These are phyloP conservation scores for Thinopyrum elongatum DNA, from an alignment of 176 grass and related monocot genomes.

Conservation along the genomic window DNA sequence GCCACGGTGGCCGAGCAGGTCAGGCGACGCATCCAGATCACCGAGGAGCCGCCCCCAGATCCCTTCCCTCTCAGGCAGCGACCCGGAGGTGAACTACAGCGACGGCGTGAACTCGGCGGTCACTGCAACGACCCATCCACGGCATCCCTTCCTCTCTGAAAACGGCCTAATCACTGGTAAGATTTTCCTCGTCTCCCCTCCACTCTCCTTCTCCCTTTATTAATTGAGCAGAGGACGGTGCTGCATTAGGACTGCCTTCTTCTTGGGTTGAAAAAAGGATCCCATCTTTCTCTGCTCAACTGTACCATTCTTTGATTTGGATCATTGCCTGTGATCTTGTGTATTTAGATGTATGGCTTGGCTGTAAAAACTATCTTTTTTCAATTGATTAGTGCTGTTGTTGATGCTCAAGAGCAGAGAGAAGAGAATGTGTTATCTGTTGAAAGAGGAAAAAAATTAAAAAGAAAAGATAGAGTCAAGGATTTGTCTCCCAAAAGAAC, in stretches of 20 bases:
- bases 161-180: too few species aligned
- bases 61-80: too few species aligned
- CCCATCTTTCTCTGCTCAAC: background rate
- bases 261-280: background rate
- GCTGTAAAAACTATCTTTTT: slow-evolving; percentile 36
- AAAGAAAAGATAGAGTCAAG: background rate
- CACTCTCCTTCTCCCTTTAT: too few species aligned
- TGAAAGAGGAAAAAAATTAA: background rate
- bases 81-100: too few species aligned
- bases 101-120: too few species aligned
- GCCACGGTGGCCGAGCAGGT: too few species aligned
- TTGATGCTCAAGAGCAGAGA: background rate
- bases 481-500: background rate
- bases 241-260: background rate
- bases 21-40: too few species aligned
- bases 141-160: too few species aligned
- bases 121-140: too few species aligned
- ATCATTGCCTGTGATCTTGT: background rate
- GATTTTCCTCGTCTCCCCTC: too few species aligned
- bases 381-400: slow-evolving; percentile 5
- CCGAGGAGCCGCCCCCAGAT: too few species aligned
- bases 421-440: background rate
- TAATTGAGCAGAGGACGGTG: too few species aligned
- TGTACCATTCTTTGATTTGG: slow-evolving; percentile 39
- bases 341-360: slow-evolving; percentile 28